These are phyloP conservation scores for Kockiozyma suomiensis DNA, from an alignment of 805 yeast genomes.

Conservation along the genomic window DNA sequence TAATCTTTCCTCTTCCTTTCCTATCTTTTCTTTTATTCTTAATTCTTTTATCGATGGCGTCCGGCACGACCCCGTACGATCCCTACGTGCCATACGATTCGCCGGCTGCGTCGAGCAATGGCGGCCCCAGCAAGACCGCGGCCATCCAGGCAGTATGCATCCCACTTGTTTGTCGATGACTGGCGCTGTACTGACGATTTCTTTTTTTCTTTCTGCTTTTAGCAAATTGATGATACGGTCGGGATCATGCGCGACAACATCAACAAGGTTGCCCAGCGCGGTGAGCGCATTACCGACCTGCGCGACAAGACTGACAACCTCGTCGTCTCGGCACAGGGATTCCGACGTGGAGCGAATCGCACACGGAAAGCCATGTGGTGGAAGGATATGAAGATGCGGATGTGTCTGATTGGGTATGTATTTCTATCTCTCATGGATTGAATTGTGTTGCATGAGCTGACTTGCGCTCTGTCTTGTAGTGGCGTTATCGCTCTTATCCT, in stretches of 20 bases:
- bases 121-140: slow-evolving; percentile 65
- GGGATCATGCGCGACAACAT: slow-evolving; percentile 97
- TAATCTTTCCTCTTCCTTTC: not conserved
- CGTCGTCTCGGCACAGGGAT: slow-evolving; percentile 90
- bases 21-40: not conserved
- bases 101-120: slow-evolving; percentile 36
- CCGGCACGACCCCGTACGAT: slow-evolving; percentile 62
- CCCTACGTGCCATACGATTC: slow-evolving; percentile 69
- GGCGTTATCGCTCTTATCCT: slow-evolving; percentile 77
- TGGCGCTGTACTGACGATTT: no score
- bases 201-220: no score
- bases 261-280: slow-evolving; percentile 90
- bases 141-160: slow-evolving; percentile 76
- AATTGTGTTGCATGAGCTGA: not conserved
- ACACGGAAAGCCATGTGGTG: slow-evolving; percentile 99
- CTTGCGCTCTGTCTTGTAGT: slow-evolving; percentile 43
- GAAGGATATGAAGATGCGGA: slow-evolving; percentile 95
- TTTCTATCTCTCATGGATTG: no score
- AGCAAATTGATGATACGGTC: slow-evolving; percentile 92
- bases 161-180: not conserved
- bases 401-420: slow-evolving; percentile 70
- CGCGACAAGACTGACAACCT: slow-evolving; percentile 92
- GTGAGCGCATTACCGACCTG: slow-evolving; percentile 87
- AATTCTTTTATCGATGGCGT: slow-evolving; percentile 19
- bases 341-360: slow-evolving; percentile 94